phyloP scores from a whole-genome alignment of 768 basidiomycete species.

The Heimioporus sp. region DNA sequence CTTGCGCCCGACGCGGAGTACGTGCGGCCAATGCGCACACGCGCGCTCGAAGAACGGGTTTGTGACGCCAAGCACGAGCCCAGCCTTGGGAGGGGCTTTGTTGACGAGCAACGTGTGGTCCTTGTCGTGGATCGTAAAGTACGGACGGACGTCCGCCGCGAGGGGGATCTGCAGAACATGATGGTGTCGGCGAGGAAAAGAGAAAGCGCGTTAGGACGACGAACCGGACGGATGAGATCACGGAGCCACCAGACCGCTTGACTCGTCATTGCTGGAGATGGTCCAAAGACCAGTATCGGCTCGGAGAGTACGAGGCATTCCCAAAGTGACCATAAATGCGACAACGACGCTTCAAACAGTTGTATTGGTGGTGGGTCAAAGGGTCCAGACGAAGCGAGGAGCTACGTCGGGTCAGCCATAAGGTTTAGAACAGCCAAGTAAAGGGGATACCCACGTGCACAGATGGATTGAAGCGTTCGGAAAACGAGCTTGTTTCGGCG shows the following conservation, averaged over 20 bases:
- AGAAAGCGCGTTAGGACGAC: constrained; percentile 12
- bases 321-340: constrained; percentile 85
- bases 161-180: constrained; percentile 63
- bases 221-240: constrained; percentile 80
- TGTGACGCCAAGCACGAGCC: constrained; percentile 79
- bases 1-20: constrained; percentile 63
- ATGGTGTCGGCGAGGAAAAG: not conserved
- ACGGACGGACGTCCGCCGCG: constrained; percentile 84
- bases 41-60: constrained; percentile 83
- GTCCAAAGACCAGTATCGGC: constrained; percentile 80
- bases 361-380: constrained; percentile 55
- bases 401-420: constrained; percentile 37
- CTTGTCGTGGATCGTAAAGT: constrained; percentile 95
- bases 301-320: constrained; percentile 91
- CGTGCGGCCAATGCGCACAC: constrained; percentile 84
- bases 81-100: constrained; percentile 74
- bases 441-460: constrained; percentile 40
- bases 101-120: constrained; percentile 77
- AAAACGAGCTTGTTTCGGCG: constrained; percentile 48
- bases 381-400: constrained; percentile 65
- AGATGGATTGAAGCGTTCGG: constrained; percentile 50
- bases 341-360: constrained; percentile 61
- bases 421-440: not conserved
- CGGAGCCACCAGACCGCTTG: constrained; percentile 92
- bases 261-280: constrained; percentile 77